Base-by-base conservation (phyloP, 495 filamentous ascomycete species). In the Daldinia vernicosa region DNA sequence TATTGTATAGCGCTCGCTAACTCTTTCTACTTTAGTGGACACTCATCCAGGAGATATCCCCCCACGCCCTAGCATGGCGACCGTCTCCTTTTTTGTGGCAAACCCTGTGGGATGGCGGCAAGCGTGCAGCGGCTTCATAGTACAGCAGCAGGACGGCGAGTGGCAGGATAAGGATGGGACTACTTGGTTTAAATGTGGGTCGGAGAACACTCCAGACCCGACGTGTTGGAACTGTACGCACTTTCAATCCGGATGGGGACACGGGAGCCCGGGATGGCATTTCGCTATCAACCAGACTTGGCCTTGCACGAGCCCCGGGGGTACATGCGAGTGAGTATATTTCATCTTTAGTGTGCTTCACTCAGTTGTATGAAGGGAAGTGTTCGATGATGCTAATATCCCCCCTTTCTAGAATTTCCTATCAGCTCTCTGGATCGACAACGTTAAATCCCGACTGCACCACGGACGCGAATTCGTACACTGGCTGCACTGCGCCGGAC, bases 231-330 rank as follows among this genome's bases (percentile, higher is more conserved):
- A 67, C 19, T 67, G 65, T 37, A 67, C 65, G 19, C 65, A 62
- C 11, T 68, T 56, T 24, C 66, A 68, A n/a, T 69, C 57, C 30
- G 65, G 51, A 6, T 67, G 65, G 65, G 65, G 65, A 7, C 65
- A 67, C 15, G 65, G 35, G 26, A 54, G 57, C 7, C 17, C 43
- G 17, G 17, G 43, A 19, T 67, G 65, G 65, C 65, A 28, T 50
- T 52, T 67, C 12, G 40, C 59, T 27, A 19, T 69, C 7, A 69
- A 69, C 11, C 66, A 69, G 52, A 63, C 59, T 40, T 69, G 59
- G 66, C 17, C 66, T 39, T 60, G 64, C 6, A 39, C 62, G 14
- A 35, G 14, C 24, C 17, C 33, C 0, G 60, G 50, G n/a, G 22
- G 19, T 12, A 3, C 19, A 24, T 47, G 43, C 19, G 19, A 24